These are phyloP conservation scores for Quercus cerris DNA, from an alignment of 306 rosid genomes.

Conservation along the genomic window DNA sequence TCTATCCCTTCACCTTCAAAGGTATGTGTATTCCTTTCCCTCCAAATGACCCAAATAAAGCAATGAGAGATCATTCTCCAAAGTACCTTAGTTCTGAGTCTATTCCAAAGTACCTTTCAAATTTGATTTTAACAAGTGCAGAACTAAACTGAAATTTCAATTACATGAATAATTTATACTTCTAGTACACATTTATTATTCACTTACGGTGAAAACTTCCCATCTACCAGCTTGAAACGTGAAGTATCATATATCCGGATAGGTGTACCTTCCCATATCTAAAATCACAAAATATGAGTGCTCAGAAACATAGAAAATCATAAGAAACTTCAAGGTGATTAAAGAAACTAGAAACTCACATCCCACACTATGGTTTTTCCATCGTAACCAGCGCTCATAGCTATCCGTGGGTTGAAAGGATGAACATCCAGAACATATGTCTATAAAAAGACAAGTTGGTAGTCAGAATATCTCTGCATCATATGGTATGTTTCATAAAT, in stretches of 20 bases:
- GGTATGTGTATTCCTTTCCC: no score
- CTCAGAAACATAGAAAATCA: slow-evolving; percentile 19
- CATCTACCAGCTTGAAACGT: slow-evolving; percentile 89
- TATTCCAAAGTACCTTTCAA: neutral
- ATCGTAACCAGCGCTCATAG: slow-evolving; percentile 99
- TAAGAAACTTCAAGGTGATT: slow-evolving; percentile 13
- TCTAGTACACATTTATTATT: slow-evolving; percentile 2
- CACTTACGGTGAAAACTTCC: slow-evolving; percentile 99
- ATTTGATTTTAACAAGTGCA: neutral
- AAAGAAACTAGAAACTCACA: slow-evolving; percentile 64
- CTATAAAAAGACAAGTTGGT: slow-evolving; percentile 39
- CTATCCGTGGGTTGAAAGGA: slow-evolving; percentile 97
- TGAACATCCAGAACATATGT: slow-evolving; percentile 99
- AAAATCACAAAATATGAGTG: slow-evolving; percentile 22
- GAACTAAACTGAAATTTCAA: neutral
- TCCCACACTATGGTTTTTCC: slow-evolving; percentile 99
- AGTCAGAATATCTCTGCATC: slow-evolving; percentile 15
- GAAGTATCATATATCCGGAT: slow-evolving; percentile 72
- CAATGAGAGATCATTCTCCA: no score
- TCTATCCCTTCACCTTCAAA: no score
- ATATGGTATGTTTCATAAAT: neutral
- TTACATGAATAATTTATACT: neutral
- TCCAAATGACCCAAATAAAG: no score
- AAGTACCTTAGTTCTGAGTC: no score
- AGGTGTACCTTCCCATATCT: slow-evolving; percentile 99